Conservation (phyloP, 345 rosid genomes). For the Ricinus communis region DNA sequence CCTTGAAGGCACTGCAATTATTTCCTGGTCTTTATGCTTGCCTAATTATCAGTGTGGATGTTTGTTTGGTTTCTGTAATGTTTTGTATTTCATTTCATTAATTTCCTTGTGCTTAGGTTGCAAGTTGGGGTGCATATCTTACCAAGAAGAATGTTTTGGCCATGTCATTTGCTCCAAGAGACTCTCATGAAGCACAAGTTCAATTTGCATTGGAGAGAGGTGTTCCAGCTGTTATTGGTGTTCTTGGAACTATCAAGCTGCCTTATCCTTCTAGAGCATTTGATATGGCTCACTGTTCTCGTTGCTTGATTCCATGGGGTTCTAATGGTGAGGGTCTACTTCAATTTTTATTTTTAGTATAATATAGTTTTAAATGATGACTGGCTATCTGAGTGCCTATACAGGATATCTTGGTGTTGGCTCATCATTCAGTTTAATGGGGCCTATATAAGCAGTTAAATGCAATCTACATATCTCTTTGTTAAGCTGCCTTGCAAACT, state of each 20-base stretch:
- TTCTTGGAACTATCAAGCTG: constrained; percentile 35
- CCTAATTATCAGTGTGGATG: background rate
- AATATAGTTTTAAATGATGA: background rate
- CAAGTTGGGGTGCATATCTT: constrained; percentile 37
- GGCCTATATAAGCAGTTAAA: background rate
- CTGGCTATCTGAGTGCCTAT: background rate
- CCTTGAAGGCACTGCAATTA: background rate
- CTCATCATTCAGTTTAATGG: background rate
- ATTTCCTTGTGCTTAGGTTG: constrained; percentile 27
- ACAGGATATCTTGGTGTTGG: background rate
- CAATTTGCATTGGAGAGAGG: constrained; percentile 39
- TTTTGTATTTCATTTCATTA: constrained; percentile 3
- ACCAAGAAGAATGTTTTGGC: constrained; percentile 33
- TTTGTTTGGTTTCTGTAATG: background rate
- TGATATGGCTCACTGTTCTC: constrained; percentile 39
- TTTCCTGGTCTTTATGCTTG: background rate
- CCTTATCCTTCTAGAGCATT: constrained; percentile 37
- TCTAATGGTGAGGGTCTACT: constrained; percentile 28
- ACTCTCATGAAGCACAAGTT: constrained; percentile 38
- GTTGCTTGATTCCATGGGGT: constrained; percentile 36
- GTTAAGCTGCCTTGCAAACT: background rate
- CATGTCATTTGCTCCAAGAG: constrained; percentile 39
- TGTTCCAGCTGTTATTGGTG: constrained; percentile 38
- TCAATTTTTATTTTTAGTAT: background rate
- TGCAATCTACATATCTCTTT: background rate